These are phyloP conservation scores for Fragaria vesca DNA, from an alignment of 306 rosid species.

Conservation along the genomic window DNA sequence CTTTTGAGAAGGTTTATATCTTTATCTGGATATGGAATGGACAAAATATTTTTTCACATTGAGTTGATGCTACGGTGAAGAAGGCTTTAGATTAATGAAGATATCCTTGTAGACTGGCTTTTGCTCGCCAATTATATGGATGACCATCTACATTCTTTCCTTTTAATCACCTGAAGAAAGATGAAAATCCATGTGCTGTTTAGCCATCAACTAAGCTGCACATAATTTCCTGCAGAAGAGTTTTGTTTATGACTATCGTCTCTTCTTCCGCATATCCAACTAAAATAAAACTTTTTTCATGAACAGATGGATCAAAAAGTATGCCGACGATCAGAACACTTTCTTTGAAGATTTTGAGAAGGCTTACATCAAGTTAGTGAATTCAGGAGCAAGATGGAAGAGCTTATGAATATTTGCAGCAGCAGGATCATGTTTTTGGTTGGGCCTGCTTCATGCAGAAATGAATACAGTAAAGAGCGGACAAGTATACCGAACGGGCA, in stretches of 20 bases:
- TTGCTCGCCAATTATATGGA: background rate
- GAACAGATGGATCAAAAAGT: slow-evolving; percentile 78
- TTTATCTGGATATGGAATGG: background rate
- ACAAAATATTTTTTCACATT: background rate
- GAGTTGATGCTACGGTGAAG: background rate
- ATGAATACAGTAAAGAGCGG: background rate
- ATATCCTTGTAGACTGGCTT: background rate
- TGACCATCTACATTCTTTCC: background rate
- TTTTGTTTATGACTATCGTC: background rate
- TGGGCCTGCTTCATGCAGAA: background rate
- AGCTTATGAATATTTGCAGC: slow-evolving; percentile 34
- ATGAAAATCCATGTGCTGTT: background rate
- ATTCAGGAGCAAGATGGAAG: slow-evolving; percentile 83
- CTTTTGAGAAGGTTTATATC: too few relatives aligned
- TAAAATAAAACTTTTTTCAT: slow-evolving; percentile 24
- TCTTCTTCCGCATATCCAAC: slow-evolving; percentile 25
- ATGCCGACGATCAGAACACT: slow-evolving; percentile 60
- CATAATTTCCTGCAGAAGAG: background rate
- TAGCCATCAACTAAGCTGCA: background rate
- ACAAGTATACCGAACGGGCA: background rate
- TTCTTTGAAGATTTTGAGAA: slow-evolving; percentile 85
- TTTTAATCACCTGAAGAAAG: background rate
- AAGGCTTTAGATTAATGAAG: background rate
- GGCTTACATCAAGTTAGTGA: slow-evolving; percentile 84
- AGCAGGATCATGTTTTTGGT: background rate